Evolutionary conservation across 768 basidiomycete species (phyloP), one percentile per base, ranked within the genome.

Genomic region (Filobasidium wieringae): DNA sequence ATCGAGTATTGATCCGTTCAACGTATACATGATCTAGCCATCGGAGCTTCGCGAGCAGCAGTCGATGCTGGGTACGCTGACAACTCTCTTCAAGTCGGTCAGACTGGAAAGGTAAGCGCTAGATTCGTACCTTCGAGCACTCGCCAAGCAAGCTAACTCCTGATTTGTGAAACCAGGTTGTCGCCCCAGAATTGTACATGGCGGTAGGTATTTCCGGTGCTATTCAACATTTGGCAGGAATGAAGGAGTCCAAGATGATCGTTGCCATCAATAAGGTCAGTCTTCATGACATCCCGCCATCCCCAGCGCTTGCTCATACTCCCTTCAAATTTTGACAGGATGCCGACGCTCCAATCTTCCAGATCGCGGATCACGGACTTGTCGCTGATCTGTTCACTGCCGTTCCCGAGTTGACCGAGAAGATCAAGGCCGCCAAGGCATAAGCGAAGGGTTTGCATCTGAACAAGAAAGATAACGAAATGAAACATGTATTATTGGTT

Each of bases 161-260:
- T 58, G 33, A 24, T 31, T 22, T 51, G 7, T 32, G 15, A 11
- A 26, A 32, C 3, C 50, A 72, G 71, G 87, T 99, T 33, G 92
- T 97, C 40, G 93, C 95, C 2, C 93, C 95, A 0, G 88, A 93
- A 70, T 77, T 99, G 53, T 99, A 99, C 75, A 81, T 97, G 75
- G 95, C 95, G 3, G 75, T 97, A 50, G 95, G 95, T 51, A 97
- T 99, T 66, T 95, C 91, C 8, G 95, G 95, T 17, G 95, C 95
- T 14, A 99, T 97, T 66, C 95, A 99, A 76, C 95, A 99, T 77
- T 78, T 97, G 55, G 95, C 95, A 22, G 95, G 95, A 8, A 99
- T 97, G 95, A 99, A 99, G 73, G 95, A 96, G 68, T 91, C 88
- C 11, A 99, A 97, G 77, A 78, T 96, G 63, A 99, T 99, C 61